These are phyloP conservation scores for Gymnopilus junonius DNA, from an alignment of 768 basidiomycete species.

Conservation along the genomic window DNA sequence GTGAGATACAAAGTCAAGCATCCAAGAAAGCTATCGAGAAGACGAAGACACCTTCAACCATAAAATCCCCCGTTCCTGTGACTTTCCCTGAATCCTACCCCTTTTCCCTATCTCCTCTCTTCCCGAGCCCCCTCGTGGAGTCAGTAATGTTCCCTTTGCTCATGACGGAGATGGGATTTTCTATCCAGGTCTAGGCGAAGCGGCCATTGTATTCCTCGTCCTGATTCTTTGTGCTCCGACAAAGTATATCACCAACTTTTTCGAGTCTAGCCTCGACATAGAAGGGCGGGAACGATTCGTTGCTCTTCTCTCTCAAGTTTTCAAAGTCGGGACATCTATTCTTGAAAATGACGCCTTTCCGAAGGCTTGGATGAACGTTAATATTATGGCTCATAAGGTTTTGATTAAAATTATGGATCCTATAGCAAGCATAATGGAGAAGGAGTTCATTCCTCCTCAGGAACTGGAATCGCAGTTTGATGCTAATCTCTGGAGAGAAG, in stretches of 20 bases:
- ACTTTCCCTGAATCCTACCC: constrained; percentile 96
- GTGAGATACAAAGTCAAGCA: constrained; percentile 73
- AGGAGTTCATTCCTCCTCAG: constrained; percentile 78
- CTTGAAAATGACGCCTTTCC: constrained; percentile 90
- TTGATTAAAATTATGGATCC: constrained; percentile 89
- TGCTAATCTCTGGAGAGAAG: constrained; percentile 77
- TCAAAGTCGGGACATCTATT: constrained; percentile 81
- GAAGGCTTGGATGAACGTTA: constrained; percentile 88
- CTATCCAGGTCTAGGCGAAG: constrained; percentile 83
- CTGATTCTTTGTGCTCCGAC: constrained; percentile 81
- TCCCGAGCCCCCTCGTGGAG: constrained; percentile 55
- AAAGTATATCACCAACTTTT: constrained; percentile 75
- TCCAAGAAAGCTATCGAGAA: constrained; percentile 75
- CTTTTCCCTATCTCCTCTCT: constrained; percentile 78
- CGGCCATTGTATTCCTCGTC: constrained; percentile 82
- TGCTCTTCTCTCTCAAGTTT: constrained; percentile 72
- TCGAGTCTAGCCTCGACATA: constrained; percentile 83
- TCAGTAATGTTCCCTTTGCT: constrained; percentile 41
- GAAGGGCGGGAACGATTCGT: constrained; percentile 86
- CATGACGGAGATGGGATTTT: constrained; percentile 58
- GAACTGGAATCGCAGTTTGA: constrained; percentile 73
- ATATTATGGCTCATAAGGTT: constrained; percentile 85
- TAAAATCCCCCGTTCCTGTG: constrained; percentile 65
- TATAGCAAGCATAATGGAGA: constrained; percentile 74
- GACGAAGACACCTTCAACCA: constrained; percentile 60